Base-by-base conservation (phyloP, 371 early-diverging fungal genomes). In the Lichtheimia hyalospora region DNA sequence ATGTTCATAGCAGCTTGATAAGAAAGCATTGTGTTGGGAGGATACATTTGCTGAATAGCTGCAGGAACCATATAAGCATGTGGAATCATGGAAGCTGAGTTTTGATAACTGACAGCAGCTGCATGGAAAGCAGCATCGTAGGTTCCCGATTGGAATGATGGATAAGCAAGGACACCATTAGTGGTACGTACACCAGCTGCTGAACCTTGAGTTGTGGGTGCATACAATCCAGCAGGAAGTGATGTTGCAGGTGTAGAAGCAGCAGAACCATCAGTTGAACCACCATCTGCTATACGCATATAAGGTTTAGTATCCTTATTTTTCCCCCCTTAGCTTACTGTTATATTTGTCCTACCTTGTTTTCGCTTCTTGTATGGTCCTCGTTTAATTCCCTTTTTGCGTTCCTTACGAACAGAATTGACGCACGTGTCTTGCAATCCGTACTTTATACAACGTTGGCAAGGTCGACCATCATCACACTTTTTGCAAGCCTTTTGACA, bases 401-500 rank as follows among this genome's bases (percentile, higher is more conserved):
- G 84, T 48, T 88, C 89, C 73, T 95, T 95, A 50, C 96, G 85
- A 40, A 83, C 81, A 3, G 93, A 93, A 68, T 91, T 86, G 0
- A 83, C 76, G 63, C 96, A 96, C 0, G 90, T 75, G 3, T 85
- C 88, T 0, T 74, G 73, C 40, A 93, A 64, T 27, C 85, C 89
- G 59, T 89, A 85, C 57, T 87, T 89, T 58, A 90, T 69, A 65
- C 96, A 96, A 23, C 96, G 89, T 60, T 79, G 75, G 67, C 96
- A 96, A 2, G 96, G 96, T 58, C 96, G 77, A 16, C 81, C 85
- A 58, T 93, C 88, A 63, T 92, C 94, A 67, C 96, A 96, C 71
- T 93, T 95, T 71, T 96, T 96, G 71, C 96, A 96, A 0, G 95
- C 93, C 64, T 88, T 89, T 78, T 93, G 92, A 65, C 96, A 96